Conservation (phyloP, 805 yeast genomes). For the Barnettozyma californica region DNA sequence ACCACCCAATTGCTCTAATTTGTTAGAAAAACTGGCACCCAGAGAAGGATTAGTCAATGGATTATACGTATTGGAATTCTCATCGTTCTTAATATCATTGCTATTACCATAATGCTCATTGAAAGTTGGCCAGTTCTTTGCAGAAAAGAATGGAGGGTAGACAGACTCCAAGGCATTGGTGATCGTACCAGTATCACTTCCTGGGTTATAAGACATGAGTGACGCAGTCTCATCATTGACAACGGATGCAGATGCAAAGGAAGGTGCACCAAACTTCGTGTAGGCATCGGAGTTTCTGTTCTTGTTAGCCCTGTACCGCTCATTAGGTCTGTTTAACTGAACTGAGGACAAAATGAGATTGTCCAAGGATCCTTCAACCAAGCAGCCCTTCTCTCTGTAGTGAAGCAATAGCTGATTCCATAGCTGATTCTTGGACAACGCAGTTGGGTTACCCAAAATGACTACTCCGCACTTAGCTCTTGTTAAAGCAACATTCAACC, state of each 20-base stretch:
- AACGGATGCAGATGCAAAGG: conserved; percentile 18
- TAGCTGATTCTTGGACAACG: conserved; percentile 60
- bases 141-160: conserved; percentile 17
- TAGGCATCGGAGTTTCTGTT: conserved; percentile 1
- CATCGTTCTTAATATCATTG: conserved; percentile 4
- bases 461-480: conserved; percentile 81
- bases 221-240: conserved; percentile 33
- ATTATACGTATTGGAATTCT: conserved; percentile 13
- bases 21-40: conserved; percentile 32
- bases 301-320: conserved; percentile 11
- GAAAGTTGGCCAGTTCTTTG: conserved; percentile 23
- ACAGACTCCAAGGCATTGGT: conserved; percentile 8
- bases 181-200: conserved; percentile 15
- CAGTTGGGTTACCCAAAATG: conserved; percentile 78
- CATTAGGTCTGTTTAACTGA: conserved; percentile 35
- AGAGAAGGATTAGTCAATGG: conserved; percentile 16
- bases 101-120: conserved; percentile 14
- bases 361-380: conserved; percentile 86
- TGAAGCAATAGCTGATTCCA: conserved; percentile 79
- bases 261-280: conserved; percentile 8
- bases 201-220: conserved; percentile 33
- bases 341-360: conserved; percentile 69
- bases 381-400: conserved; percentile 77
- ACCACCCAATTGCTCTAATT: conserved; percentile 26
- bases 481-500: conserved; percentile 85